Base-by-base conservation (phyloP, 805 yeast species). In the Candida sonorensis region DNA sequence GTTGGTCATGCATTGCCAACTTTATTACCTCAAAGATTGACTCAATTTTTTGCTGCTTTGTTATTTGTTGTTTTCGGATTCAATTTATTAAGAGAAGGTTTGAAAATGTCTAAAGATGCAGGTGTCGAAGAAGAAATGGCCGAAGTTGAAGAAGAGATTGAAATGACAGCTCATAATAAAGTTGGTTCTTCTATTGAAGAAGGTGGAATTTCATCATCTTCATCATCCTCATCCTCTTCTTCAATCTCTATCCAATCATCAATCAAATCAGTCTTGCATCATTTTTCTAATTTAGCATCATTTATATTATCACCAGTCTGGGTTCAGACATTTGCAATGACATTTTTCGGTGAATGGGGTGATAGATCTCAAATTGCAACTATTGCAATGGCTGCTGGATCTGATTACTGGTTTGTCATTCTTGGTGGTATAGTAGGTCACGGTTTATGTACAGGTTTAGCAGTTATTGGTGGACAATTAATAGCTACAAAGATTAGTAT, bases 281-380 rank as follows among this genome's bases (percentile, higher is more conserved):
- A 76, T 25, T 26, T 80, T 12, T 56, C 64, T 26, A 69, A 77
- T 44, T 64, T 82, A 31, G 75, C 80, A 3, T 58, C 76, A 3
- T 72, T 76, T 35, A 60, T 86, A 4, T 64, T 90, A 35, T 81
- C 95, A 3, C 97, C 98, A 4, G 62, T 78, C 8, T 92, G 95
- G 88, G 80, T 87, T 44, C 96, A 90, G 64, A 90, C 90, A 4
- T 92, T 92, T 53, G 76, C 77, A 33, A 90, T 92, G 97, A 85
- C 95, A 4, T 92, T 92, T 57, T 64, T 92, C 30, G 98, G 97
- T 39, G 99, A 92, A 63, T 87, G 97, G 94, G 99, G 99, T 31
- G 99, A 92, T 59, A 77, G 98, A 50, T 87, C 97, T 10, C 99
- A 92, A 63, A 86, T 92, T 35, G 95, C 97, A 27, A 92, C 97